phyloP scores from a whole-genome alignment of 2,329 filamentous ascomycete species.

The Colletotrichum godetiae region DNA sequence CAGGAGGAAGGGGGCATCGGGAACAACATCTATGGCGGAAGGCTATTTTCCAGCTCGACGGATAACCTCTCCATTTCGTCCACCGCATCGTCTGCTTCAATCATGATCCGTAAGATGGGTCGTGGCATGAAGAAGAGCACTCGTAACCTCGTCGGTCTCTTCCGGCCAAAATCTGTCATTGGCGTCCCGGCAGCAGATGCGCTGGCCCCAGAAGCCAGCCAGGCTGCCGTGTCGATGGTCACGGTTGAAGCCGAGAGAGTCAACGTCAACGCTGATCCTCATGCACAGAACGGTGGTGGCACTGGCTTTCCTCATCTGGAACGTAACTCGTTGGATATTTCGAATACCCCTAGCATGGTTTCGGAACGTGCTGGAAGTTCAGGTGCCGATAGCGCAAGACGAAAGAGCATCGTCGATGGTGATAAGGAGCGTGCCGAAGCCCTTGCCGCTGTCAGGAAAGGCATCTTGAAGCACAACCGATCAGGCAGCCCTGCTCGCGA shows the following conservation, averaged over 20 bases:
- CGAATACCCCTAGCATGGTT: constrained; percentile 54
- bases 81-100: constrained; percentile 87
- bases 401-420: constrained; percentile 91
- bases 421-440: constrained; percentile 93
- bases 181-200: constrained; percentile 80
- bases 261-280: constrained; percentile 77
- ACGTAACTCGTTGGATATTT: constrained; percentile 81
- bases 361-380: constrained; percentile 67
- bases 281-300: constrained; percentile 75
- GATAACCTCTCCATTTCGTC: constrained; percentile 95
- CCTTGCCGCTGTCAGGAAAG: constrained; percentile 91
- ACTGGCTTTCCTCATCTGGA: constrained; percentile 89
- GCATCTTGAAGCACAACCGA: constrained; percentile 86
- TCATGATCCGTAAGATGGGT: constrained; percentile 99
- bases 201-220: constrained; percentile 73
- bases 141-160: constrained; percentile 90
- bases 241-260: constrained; percentile 95
- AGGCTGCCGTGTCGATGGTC: constrained; percentile 93
- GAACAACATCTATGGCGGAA: constrained; percentile 91
- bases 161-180: constrained; percentile 92
- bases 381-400: constrained; percentile 69
- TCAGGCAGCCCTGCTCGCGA: constrained; percentile 32
- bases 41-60: constrained; percentile 88
- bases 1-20: constrained; percentile 94
- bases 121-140: constrained; percentile 97